Base-by-base conservation (phyloP, 257 asterid species). In the Marsdenia floribunda region DNA sequence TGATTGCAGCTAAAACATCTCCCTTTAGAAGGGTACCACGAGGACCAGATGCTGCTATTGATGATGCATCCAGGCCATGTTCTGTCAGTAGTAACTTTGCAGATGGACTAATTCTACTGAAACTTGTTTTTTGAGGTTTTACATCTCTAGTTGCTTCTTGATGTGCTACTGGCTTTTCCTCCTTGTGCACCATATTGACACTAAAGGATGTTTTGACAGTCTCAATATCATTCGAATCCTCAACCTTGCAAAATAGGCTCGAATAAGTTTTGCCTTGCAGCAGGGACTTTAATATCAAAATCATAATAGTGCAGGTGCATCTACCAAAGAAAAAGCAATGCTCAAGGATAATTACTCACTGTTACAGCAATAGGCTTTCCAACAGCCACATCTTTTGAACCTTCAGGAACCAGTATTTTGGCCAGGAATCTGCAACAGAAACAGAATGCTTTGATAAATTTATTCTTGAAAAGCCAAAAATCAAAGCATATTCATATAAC, bases 11-110 rank as follows among this genome's bases (percentile, higher is more conserved):
- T 80, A 95, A 87, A 85, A 92, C 96, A 83, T 92, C 99, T 58
- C 99, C 97, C 87, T 95, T 95, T 70, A 88, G 78, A 89, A 95
- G 83, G 76, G 98, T 95, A 77, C 96, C 98, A 77, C 87, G 97
- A 73, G 99, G 99, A 80, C 99, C 99, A 80, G 99, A 88, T 71
- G 97, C 86, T 66, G 83, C 52, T 82, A 95, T 87, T 69, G 92
- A 86, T 46, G 96, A 88, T 3, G 93, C 88, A 86, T 95, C 98
- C 76, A 95, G 82, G 57, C 94, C 86, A 72, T 95, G 95, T 82
- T 87, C 96, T 44, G 59, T 26, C 78, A 95, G 84, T 76, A 95
- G 87, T 81, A 92, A 50, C 93, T 89, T 95, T 47, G 99, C 99
- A 61, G 98, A 93, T 50, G 99, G 99, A 87, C 99, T 86, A 63